A percentile compares a stretch with the other conserved stretches of the same genome.
Conservation (phyloP, 1,284 basidiomycete species). For the Coniferiporia sulphurascens region DNA sequence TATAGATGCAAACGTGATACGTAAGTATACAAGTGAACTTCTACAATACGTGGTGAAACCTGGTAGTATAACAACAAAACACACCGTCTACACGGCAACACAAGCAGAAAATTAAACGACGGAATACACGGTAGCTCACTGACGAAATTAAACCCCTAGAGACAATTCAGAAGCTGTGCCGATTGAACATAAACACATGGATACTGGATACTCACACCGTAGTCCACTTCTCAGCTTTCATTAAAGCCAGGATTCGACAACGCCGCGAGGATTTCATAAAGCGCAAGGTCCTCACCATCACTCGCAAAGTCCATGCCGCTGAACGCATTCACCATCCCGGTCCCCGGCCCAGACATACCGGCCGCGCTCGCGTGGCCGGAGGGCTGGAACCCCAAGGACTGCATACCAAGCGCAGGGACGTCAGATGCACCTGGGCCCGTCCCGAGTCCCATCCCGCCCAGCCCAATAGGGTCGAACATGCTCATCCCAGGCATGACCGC, state of each 20-base stretch:
- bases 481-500: conserved; percentile 12
- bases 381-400: background rate
- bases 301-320: background rate
- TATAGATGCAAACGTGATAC: too few relatives aligned
- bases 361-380: background rate
- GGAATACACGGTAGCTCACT: too few relatives aligned
- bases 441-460: background rate
- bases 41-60: too few relatives aligned
- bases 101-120: too few relatives aligned
- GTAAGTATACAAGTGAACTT: too few relatives aligned
- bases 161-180: too few relatives aligned
- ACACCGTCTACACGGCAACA: too few relatives aligned
- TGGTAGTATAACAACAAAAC: too few relatives aligned
- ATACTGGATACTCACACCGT: too few relatives aligned
- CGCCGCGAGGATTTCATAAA: background rate
- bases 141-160: too few relatives aligned
- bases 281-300: background rate
- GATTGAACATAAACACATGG: too few relatives aligned
- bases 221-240: background rate
- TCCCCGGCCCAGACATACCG: background rate
- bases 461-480: conserved; percentile 7
- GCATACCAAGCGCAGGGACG: background rate
- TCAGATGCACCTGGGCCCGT: background rate
- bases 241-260: background rate
- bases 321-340: background rate